A percentile compares a stretch with the other conserved stretches of the same genome.
phyloP scores from a whole-genome alignment of 768 basidiomycete genomes.

The Suillus lakei region DNA sequence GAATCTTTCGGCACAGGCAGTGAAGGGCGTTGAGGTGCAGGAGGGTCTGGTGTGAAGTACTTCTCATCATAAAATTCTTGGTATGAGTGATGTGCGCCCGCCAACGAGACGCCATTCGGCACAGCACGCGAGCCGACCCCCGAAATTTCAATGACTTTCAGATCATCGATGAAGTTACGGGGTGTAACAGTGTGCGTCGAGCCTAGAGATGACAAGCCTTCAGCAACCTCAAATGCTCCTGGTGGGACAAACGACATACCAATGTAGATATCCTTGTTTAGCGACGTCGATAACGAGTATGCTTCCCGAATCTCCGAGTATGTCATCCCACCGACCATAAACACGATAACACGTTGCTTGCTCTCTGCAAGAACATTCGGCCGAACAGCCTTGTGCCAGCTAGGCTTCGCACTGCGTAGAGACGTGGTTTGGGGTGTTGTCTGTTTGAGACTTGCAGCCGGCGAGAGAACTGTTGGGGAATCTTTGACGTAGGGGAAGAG shows the following conservation, averaged over 20 bases:
- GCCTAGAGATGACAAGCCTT: conserved; percentile 51
- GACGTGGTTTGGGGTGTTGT: conserved; percentile 69
- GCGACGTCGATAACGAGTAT: conserved; percentile 73
- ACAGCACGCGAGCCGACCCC: conserved; percentile 78
- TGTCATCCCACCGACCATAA: conserved; percentile 94
- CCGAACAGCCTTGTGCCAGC: conserved; percentile 83
- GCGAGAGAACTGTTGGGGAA: conserved; percentile 56
- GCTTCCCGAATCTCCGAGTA: conserved; percentile 93
- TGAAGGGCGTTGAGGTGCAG: conserved; percentile 38
- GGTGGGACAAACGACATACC: conserved; percentile 55
- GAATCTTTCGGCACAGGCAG: conserved; percentile 16
- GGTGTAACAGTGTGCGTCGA: conserved; percentile 90
- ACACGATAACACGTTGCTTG: conserved; percentile 82
- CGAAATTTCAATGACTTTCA: conserved; percentile 85
- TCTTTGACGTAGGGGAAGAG: conserved; percentile 93
- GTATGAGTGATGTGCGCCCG: conserved; percentile 52
- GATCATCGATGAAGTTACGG: conserved; percentile 81
- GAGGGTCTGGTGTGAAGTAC: conserved; percentile 71
- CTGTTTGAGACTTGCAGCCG: conserved; percentile 50
- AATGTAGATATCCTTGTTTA: conserved; percentile 90
- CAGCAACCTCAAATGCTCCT: conserved; percentile 61
- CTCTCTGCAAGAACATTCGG: conserved; percentile 54
- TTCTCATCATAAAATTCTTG: conserved; percentile 84
- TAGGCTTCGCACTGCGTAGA: conserved; percentile 86
- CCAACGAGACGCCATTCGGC: conserved; percentile 70